phyloP scores from a whole-genome alignment of 192 early-diverging fungal genomes.

The Entomortierella lignicola region DNA sequence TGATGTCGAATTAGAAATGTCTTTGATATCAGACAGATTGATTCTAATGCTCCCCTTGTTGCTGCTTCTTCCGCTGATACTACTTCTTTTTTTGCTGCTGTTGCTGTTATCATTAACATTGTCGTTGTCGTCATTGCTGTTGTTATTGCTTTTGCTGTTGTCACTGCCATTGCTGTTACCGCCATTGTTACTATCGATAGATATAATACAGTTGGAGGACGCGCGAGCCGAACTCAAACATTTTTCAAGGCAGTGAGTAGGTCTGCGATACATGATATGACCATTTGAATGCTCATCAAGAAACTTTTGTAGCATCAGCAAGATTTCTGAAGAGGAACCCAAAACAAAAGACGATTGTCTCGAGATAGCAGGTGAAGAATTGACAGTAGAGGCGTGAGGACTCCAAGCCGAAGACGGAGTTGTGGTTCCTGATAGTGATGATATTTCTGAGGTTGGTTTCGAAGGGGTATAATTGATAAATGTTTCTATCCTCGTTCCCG shows the following conservation, averaged over 20 bases:
- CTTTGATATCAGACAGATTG: no score
- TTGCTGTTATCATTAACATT: constrained; percentile 3
- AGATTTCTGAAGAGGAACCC: neutral
- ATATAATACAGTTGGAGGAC: neutral
- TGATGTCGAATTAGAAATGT: no score
- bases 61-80: no score
- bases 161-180: neutral
- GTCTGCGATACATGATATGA: constrained; percentile 8
- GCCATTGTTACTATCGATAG: neutral
- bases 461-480: neutral
- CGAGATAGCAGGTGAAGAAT: neutral
- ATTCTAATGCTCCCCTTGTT: no score
- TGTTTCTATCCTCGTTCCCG: neutral
- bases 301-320: constrained; percentile 5
- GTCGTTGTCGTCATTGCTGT: neutral
- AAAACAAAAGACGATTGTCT: neutral
- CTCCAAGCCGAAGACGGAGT: no score
- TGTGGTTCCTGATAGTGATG: no score
- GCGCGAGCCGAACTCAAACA: neutral
- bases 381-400: neutral
- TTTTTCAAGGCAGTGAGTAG: neutral
- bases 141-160: neutral
- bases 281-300: constrained; percentile 14
- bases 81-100: no score
- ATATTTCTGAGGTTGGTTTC: no score